Evolutionary conservation across 2,329 filamentous ascomycete species (phyloP).

Genomic region (Aspergillus hiratsukae): DNA sequence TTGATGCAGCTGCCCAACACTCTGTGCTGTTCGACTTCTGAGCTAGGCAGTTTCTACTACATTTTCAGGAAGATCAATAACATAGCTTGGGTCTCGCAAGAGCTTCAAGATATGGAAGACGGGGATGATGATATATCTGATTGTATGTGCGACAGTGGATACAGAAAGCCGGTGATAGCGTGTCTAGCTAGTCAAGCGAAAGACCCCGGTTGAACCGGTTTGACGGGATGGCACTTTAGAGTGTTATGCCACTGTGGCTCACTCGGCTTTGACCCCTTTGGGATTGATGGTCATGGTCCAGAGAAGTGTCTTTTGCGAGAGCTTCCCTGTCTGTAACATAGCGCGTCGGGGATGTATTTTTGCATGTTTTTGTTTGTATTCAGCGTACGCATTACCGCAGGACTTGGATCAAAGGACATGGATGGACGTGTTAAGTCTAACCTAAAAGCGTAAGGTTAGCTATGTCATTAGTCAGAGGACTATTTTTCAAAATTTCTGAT

Average conservation of each 20-base stretch:
- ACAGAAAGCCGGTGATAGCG: too few relatives aligned
- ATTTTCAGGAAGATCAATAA: too few relatives aligned
- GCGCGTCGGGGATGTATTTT: slow-evolving; percentile 6
- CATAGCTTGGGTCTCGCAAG: too few relatives aligned
- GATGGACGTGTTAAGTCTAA: slow-evolving; percentile 12
- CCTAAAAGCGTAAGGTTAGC: slow-evolving; percentile 8
- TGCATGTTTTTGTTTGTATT: slow-evolving; percentile 8
- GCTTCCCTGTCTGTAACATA: neutral
- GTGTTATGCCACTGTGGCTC: too few relatives aligned
- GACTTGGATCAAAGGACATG: neutral
- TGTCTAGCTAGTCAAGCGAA: neutral
- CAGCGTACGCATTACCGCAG: neutral
- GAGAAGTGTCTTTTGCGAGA: too few relatives aligned
- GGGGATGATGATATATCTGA: too few relatives aligned
- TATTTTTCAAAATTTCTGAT: neutral
- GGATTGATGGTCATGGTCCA: too few relatives aligned
- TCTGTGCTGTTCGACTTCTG: too few relatives aligned
- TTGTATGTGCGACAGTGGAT: too few relatives aligned
- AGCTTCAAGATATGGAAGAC: too few relatives aligned
- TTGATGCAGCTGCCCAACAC: neutral
- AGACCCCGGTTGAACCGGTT: slow-evolving; percentile 24
- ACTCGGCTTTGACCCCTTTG: too few relatives aligned
- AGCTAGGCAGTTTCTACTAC: too few relatives aligned
- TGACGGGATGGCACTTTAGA: slow-evolving; percentile 20
- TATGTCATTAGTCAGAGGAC: slow-evolving; percentile 17